Conservation (phyloP, 2,329 filamentous ascomycete genomes). For the Simplicillium sp. region DNA sequence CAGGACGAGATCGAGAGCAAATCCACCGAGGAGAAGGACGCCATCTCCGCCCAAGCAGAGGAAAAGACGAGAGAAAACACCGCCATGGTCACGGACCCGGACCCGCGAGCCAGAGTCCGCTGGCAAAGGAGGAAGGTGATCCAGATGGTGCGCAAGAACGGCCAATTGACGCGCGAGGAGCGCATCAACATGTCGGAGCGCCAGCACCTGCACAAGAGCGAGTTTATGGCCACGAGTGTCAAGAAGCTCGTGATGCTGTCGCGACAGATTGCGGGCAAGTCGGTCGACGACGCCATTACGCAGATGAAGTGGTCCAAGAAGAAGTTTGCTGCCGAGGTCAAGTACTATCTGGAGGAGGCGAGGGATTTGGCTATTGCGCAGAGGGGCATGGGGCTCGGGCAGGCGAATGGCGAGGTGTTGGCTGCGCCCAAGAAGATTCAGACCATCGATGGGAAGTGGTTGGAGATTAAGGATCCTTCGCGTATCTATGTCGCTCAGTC, state of each 20-base stretch:
- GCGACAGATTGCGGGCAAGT: slow-evolving; percentile 84
- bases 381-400: slow-evolving; percentile 73
- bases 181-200: slow-evolving; percentile 57
- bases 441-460: slow-evolving; percentile 65
- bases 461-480: slow-evolving; percentile 64
- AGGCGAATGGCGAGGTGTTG: slow-evolving; percentile 27
- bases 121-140: slow-evolving; percentile 84
- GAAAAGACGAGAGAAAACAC: slow-evolving; percentile 39
- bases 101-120: slow-evolving; percentile 57
- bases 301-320: slow-evolving; percentile 97
- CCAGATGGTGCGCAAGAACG: slow-evolving; percentile 57
- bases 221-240: slow-evolving; percentile 69
- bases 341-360: slow-evolving; percentile 70
- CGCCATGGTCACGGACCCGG: slow-evolving; percentile 62
- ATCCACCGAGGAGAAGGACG: slow-evolving; percentile 17
- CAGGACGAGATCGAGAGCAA: slow-evolving; percentile 41
- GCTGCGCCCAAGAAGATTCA: slow-evolving; percentile 43
- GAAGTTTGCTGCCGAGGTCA: slow-evolving; percentile 74
- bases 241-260: slow-evolving; percentile 89
- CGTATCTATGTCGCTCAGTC: slow-evolving; percentile 84
- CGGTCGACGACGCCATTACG: slow-evolving; percentile 82
- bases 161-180: slow-evolving; percentile 45
- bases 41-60: slow-evolving; percentile 31
- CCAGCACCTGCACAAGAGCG: slow-evolving; percentile 48
- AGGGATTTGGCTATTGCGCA: slow-evolving; percentile 71